Evolutionary conservation across 2,329 filamentous ascomycete genomes (phyloP).

Genomic region (Tolypocladium album): DNA sequence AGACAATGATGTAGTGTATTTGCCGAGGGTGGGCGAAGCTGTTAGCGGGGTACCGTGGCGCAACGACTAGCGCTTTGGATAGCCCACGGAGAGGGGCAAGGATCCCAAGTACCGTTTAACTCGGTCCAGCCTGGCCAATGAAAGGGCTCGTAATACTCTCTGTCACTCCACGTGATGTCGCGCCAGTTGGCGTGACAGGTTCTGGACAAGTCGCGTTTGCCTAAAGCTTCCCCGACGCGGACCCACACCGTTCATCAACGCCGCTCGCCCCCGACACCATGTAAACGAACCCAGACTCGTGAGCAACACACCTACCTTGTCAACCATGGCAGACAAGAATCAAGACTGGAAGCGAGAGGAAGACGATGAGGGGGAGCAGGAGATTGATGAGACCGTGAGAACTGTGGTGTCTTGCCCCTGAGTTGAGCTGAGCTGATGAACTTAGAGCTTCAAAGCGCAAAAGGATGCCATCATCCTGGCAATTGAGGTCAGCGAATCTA

Average conservation of each 20-base stretch:
- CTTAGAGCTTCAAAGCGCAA: conserved; percentile 74
- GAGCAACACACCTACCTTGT: neutral
- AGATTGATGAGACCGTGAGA: conserved; percentile 51
- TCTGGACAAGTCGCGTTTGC: conserved; percentile 18
- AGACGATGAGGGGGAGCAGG: conserved; percentile 53
- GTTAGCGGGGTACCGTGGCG: neutral
- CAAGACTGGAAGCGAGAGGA: conserved; percentile 38
- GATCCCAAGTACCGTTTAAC: conserved; percentile 6
- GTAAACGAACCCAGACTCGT: conserved; percentile 1
- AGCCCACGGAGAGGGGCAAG: neutral
- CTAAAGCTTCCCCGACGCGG: conserved; percentile 13
- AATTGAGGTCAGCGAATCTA: conserved; percentile 82
- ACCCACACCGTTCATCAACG: neutral
- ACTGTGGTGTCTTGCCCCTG: neutral
- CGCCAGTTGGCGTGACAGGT: conserved; percentile 12
- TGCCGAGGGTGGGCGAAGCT: neutral
- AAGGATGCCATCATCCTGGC: conserved; percentile 98
- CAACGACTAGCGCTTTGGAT: neutral
- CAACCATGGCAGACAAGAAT: conserved; percentile 19
- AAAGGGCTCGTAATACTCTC: conserved; percentile 9
- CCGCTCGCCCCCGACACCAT: neutral
- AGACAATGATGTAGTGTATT: conserved; percentile 3
- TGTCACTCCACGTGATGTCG: conserved; percentile 18
- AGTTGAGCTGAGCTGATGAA: neutral
- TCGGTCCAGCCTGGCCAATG: conserved; percentile 12